A percentile compares a stretch with the other conserved stretches of the same genome.
These are phyloP conservation scores for Achlya hypogyna DNA, from an alignment of 352 stramenopile genomes.

Conservation along the genomic window DNA sequence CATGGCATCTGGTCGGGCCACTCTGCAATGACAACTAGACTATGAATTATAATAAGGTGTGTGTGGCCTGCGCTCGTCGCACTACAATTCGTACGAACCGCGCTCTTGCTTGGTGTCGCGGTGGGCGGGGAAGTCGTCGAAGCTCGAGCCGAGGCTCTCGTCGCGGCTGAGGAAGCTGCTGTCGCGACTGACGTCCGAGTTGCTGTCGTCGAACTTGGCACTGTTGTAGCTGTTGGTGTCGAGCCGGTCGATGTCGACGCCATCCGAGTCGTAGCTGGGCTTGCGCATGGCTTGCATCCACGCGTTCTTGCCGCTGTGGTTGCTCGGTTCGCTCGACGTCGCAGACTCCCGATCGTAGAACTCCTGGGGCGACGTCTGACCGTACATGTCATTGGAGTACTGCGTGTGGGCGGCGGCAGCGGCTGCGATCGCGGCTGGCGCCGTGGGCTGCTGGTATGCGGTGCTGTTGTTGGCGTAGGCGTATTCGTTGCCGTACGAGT, in stretches of 20 bases:
- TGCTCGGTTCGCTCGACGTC: not conserved
- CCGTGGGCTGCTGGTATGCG: not conserved
- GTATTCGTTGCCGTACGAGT: not conserved
- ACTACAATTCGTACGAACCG: slow-evolving; percentile 21
- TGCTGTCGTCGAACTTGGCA: slow-evolving; percentile 6
- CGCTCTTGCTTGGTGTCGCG: slow-evolving; percentile 2
- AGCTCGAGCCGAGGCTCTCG: slow-evolving; percentile 1
- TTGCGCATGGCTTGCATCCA: slow-evolving; percentile 14
- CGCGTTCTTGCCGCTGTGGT: slow-evolving; percentile 4
- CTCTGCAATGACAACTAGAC: too few species aligned
- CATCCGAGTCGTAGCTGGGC: not conserved
- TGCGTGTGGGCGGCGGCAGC: not conserved
- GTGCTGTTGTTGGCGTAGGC: not conserved
- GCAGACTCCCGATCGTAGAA: not conserved
- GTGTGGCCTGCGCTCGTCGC: not conserved
- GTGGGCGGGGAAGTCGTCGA: slow-evolving; percentile 14
- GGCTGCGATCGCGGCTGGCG: not conserved
- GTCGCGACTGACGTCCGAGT: slow-evolving; percentile 9
- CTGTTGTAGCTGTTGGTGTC: slow-evolving; percentile 21
- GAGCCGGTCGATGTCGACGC: slow-evolving; percentile 10
- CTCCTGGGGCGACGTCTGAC: not conserved
- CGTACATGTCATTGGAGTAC: not conserved
- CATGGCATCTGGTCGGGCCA: not conserved
- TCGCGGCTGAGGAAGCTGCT: slow-evolving; percentile 18
- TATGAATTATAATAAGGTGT: too few species aligned